Base-by-base conservation (phyloP, 1,284 basidiomycete species). In the Malassezia sympodialis region DNA sequence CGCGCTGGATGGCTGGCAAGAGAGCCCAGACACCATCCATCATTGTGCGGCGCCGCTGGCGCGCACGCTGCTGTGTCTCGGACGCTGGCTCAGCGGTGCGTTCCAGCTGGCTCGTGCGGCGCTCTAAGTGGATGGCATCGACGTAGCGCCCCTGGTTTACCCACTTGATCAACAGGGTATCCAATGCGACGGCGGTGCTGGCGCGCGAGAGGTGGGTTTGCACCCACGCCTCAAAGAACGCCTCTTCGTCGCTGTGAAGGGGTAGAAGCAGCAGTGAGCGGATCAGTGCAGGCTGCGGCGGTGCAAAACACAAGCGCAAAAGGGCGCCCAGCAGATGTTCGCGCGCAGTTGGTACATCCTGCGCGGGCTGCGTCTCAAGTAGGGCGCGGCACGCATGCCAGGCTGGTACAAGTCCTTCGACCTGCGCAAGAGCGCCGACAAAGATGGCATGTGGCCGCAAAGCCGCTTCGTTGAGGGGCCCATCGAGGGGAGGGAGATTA, bases 111-210 rank as follows among this genome's bases (percentile, higher is more conserved):
- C 44, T 24, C 4, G 55, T 37, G 37, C 66, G 56, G 2, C 62
- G 53, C 43, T 67, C 65, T n/a, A 68, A 52, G 8, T 63, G 59
- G 31, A 68, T 65, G 0, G 68, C 68, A 49, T 68, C 66, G 54
- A 68, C 59, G 53, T 68, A 70, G 19, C 61, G 51, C 0, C 66
- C 68, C 24, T 66, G 59, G 51, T 59, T 59, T 42, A 70, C 62
- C 42, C 59, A 64, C 23, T 67, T 59, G 35, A 68, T 53, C 24
- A 70, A 59, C 23, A 70, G 55, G 12, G 65, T 61, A 44, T 70
- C 68, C 19, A 65, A 56, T 11, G 64, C 64, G 11, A 63, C 53
- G 7, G 62, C 62, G 1, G 61, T 51, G 1, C 63, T 59, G 7
- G 56, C 50, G 19, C 26, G 45, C 17, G 40, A 15, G 8, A 31